These are phyloP conservation scores for Psilocybe azurescens DNA, from an alignment of 768 basidiomycete genomes.

Conservation along the genomic window DNA sequence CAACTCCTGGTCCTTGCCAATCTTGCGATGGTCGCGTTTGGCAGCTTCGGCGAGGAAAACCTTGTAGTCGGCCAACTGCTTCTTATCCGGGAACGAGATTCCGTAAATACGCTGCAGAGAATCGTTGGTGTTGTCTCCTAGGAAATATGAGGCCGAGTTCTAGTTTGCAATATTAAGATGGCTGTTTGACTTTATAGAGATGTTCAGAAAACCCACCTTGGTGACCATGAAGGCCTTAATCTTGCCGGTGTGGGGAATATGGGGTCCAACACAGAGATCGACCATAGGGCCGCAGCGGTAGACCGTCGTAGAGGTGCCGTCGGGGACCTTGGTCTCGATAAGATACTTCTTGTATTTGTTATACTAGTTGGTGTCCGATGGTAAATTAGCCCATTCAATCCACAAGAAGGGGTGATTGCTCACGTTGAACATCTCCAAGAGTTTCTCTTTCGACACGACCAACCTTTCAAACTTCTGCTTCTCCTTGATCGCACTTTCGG, in stretches of 20 bases:
- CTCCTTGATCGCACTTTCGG: slow-evolving; percentile 90
- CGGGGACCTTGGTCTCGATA: slow-evolving; percentile 94
- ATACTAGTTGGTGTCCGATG: slow-evolving; percentile 59
- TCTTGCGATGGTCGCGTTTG: slow-evolving; percentile 96
- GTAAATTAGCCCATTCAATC: neutral
- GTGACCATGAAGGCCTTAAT: slow-evolving; percentile 98
- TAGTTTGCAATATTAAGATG: slow-evolving; percentile 29
- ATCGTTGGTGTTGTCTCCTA: slow-evolving; percentile 92
- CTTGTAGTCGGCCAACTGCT: slow-evolving; percentile 94
- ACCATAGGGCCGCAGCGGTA: slow-evolving; percentile 99
- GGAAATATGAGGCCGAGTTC: slow-evolving; percentile 99
- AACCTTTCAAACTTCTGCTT: slow-evolving; percentile 97
- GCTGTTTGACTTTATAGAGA: neutral
- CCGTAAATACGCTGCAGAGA: slow-evolving; percentile 96
- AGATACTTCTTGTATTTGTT: slow-evolving; percentile 98
- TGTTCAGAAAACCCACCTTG: slow-evolving; percentile 58
- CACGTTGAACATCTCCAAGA: slow-evolving; percentile 96
- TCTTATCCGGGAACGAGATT: slow-evolving; percentile 98
- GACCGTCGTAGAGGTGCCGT: slow-evolving; percentile 95
- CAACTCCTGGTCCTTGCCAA: slow-evolving; percentile 96
- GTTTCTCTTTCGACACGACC: slow-evolving; percentile 91
- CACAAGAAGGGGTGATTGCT: slow-evolving; percentile 29
- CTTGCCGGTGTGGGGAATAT: slow-evolving; percentile 96
- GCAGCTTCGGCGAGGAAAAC: slow-evolving; percentile 95
- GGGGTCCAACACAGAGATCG: slow-evolving; percentile 95